Conservation (phyloP, 1,284 basidiomycete species). For the Rhodotorula mucilaginosa region DNA sequence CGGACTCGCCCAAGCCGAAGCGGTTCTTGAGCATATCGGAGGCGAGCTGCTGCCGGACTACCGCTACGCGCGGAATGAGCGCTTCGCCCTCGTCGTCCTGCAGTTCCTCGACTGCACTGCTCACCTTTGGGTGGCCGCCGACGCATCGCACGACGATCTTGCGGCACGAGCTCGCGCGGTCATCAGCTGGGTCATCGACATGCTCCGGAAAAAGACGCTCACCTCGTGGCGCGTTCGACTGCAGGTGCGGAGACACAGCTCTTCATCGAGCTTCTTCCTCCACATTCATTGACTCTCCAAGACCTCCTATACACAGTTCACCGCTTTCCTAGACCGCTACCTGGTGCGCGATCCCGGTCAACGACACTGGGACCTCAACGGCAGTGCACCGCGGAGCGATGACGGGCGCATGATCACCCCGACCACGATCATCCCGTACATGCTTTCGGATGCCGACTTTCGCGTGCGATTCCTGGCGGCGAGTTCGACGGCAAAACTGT, state of each 20-base stretch:
- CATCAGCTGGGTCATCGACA: constrained; percentile 58
- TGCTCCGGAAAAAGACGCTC: constrained; percentile 54
- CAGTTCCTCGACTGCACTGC: constrained; percentile 67
- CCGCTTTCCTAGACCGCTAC: constrained; percentile 66
- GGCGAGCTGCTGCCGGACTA: constrained; percentile 60
- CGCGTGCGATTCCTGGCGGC: constrained; percentile 78
- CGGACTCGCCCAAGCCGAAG: constrained; percentile 51
- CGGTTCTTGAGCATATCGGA: constrained; percentile 59
- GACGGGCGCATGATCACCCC: constrained; percentile 43
- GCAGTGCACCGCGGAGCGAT: constrained; percentile 44
- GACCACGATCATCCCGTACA: constrained; percentile 56
- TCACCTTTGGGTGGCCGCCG: constrained; percentile 59
- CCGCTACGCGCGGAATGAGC: constrained; percentile 59
- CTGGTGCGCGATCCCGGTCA: constrained; percentile 62
- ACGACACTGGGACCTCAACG: constrained; percentile 53
- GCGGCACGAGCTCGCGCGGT: constrained; percentile 56
- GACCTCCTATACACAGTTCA: constrained; percentile 48
- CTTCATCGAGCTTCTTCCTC: neutral
- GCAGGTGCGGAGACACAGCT: constrained; percentile 48
- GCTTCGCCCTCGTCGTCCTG: constrained; percentile 59
- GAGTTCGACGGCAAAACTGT: constrained; percentile 61
- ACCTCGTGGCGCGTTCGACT: constrained; percentile 65
- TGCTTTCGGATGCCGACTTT: constrained; percentile 71
- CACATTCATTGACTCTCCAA: neutral
- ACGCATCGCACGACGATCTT: constrained; percentile 50